Percentiles rank a stretch among this genome's conserved stretches.
Evolutionary conservation across 345 rosid species (phyloP).

Genomic region (Eutrema yunnanense): DNA sequence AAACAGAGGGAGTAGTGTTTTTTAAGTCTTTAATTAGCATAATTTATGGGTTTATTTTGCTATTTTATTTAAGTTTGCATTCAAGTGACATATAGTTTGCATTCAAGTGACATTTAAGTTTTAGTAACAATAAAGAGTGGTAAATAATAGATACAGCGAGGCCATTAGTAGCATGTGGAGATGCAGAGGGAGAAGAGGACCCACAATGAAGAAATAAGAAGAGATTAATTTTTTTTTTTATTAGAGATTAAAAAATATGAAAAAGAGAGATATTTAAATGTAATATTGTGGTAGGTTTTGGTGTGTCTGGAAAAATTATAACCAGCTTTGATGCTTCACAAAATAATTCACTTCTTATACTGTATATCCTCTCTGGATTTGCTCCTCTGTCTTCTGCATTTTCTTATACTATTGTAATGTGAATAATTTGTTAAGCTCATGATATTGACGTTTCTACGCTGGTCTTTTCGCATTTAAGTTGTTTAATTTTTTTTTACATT

Average conservation of each 20-base stretch:
- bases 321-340: conserved; percentile 8
- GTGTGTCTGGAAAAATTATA: conserved; percentile 10
- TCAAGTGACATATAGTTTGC: conserved; percentile 21
- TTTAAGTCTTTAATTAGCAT: neutral
- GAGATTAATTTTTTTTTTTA: neutral
- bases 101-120: conserved; percentile 24
- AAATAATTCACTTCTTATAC: neutral
- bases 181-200: conserved; percentile 17
- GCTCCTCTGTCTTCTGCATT: conserved; percentile 10
- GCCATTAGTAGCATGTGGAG: conserved; percentile 25
- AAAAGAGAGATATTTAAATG: neutral
- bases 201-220: neutral
- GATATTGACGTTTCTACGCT: neutral
- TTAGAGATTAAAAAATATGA: neutral
- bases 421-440: neutral
- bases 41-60: neutral
- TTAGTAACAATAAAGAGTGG: conserved; percentile 20
- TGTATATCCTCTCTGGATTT: neutral
- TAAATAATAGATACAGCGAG: conserved; percentile 15
- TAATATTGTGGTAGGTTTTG: conserved; percentile 11
- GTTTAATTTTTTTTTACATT: neutral
- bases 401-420: neutral
- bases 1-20: no score
- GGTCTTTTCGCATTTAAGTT: neutral
- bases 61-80: conserved; percentile 11